Evolutionary conservation across 2,329 filamentous ascomycete genomes (phyloP), one percentile per base, ranked within the genome.

Genomic region (Exophiala mesophila): DNA sequence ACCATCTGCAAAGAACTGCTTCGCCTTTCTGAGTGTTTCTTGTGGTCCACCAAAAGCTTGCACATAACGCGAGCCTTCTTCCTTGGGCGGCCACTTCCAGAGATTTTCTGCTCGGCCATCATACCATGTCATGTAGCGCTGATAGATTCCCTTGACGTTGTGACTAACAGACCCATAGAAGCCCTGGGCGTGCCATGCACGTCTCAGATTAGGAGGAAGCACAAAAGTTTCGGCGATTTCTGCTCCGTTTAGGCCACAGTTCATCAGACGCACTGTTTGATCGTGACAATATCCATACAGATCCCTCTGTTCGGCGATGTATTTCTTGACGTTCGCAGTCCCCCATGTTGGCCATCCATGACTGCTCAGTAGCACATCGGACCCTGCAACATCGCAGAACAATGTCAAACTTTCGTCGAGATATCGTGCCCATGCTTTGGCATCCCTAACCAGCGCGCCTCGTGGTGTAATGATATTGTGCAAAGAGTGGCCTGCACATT

Each of bases 311-410:
- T 63, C 50, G 0, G 55, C 44, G 0, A 70, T 44, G 13, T 57
- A 55, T 1, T 39, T 33, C 4, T 55, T 40, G 12, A 63, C 41
- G 2, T 58, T 45, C 0, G 55, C 45, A 2, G 45, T 37, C 1
- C 63, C 63, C 62, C 64, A 70, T 0, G 63, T 68, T n/a, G 66
- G 67, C 66, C 67, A 70, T 44, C 65, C 55, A 48, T 70, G 66
- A 16, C 59, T 56, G 1, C 57, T 58, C 38, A 68, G 67, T 3
- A 66, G 38, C 2, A 68, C 60, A 4, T 66, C 58, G 8, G 43
- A 28, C 3, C 65, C 58, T 13, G 43, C 30, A 3, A 55, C 43
- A 2, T 50, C 34, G 0, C 59, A 61, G 38, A 59, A 69, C n/a
- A 68, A 32, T 9, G 54, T 55, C 15, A 67, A 55, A 4, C 63